Percentiles rank a stretch among this genome's conserved stretches.
Evolutionary conservation across 2,329 filamentous ascomycete genomes (phyloP).

Genomic region (Basipetospora chlamydospora): DNA sequence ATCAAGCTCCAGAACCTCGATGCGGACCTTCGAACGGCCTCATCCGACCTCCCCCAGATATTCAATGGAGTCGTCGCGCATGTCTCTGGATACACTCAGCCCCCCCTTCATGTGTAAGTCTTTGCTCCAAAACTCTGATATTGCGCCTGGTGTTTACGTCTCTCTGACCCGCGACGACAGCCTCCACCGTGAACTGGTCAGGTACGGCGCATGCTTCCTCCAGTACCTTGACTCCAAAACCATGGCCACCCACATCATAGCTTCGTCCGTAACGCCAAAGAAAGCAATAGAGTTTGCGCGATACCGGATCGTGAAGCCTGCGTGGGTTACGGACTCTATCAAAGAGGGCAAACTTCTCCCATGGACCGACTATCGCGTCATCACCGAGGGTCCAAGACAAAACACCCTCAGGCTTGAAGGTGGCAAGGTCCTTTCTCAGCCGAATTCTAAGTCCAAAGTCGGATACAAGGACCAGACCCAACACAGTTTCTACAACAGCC

Average conservation of each 20-base stretch:
- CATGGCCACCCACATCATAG: conserved; percentile 88
- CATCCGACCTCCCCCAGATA: conserved; percentile 60
- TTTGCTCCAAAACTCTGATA: too few relatives aligned
- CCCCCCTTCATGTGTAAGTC: conserved; percentile 61
- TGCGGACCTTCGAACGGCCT: conserved; percentile 57
- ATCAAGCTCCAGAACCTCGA: conserved; percentile 95
- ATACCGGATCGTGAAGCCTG: conserved; percentile 86
- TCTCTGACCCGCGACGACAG: conserved; percentile 13
- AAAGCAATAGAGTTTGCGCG: conserved; percentile 77
- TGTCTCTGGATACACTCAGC: conserved; percentile 92
- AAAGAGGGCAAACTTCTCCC: conserved; percentile 65
- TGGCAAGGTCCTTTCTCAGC: conserved; percentile 52
- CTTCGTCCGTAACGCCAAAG: conserved; percentile 78
- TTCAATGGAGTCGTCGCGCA: conserved; percentile 86
- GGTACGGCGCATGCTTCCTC: conserved; percentile 85
- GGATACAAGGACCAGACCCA: conserved; percentile 73
- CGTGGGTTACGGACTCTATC: conserved; percentile 88
- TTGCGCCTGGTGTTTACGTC: not conserved
- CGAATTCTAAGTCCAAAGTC: conserved; percentile 37
- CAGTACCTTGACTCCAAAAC: conserved; percentile 95
- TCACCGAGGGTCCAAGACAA: conserved; percentile 74
- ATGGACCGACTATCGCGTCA: conserved; percentile 72
- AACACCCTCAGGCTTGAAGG: conserved; percentile 52
- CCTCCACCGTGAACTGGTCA: conserved; percentile 74
- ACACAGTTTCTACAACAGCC: conserved; percentile 67